These are phyloP conservation scores for Piedraia hortae DNA, from an alignment of 2,329 filamentous ascomycete genomes.

Conservation along the genomic window DNA sequence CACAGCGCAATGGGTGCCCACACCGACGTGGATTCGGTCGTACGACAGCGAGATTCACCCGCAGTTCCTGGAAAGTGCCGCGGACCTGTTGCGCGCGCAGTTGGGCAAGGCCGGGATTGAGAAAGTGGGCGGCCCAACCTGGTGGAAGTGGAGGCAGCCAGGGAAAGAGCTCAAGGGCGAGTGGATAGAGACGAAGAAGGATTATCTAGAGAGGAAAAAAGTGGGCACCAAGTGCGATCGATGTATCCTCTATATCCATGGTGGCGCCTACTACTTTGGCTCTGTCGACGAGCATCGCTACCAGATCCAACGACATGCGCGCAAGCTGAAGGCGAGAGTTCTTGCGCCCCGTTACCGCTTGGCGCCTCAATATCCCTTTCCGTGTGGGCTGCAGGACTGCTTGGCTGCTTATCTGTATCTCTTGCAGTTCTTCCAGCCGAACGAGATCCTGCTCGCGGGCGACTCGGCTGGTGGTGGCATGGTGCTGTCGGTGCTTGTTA, in stretches of 20 bases:
- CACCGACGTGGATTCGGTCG: constrained; percentile 63
- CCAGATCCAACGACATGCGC: constrained; percentile 83
- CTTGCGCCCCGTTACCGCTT: constrained; percentile 68
- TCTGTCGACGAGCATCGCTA: constrained; percentile 94
- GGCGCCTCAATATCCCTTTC: constrained; percentile 83
- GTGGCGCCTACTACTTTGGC: constrained; percentile 85
- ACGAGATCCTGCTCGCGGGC: constrained; percentile 62
- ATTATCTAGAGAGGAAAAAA: constrained; percentile 41
- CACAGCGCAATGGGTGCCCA: constrained; percentile 72
- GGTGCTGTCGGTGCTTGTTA: constrained; percentile 52
- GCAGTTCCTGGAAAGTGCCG: constrained; percentile 36
- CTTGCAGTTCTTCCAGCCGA: constrained; percentile 45
- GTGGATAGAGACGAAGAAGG: constrained; percentile 85
- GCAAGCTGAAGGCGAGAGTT: constrained; percentile 73
- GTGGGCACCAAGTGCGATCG: constrained; percentile 31
- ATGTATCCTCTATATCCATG: constrained; percentile 83
- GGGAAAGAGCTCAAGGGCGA: constrained; percentile 46
- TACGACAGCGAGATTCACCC: constrained; percentile 39
- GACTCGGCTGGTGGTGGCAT: constrained; percentile 88
- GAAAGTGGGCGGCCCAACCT: constrained; percentile 50
- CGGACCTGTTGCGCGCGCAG: constrained; percentile 39
- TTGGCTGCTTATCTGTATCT: constrained; percentile 68
- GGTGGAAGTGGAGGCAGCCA: constrained; percentile 71
- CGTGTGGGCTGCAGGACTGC: constrained; percentile 74
- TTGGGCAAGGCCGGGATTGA: constrained; percentile 50